Conservation (phyloP, 2,329 filamentous ascomycete genomes). For the Aspergillus fischeri region DNA sequence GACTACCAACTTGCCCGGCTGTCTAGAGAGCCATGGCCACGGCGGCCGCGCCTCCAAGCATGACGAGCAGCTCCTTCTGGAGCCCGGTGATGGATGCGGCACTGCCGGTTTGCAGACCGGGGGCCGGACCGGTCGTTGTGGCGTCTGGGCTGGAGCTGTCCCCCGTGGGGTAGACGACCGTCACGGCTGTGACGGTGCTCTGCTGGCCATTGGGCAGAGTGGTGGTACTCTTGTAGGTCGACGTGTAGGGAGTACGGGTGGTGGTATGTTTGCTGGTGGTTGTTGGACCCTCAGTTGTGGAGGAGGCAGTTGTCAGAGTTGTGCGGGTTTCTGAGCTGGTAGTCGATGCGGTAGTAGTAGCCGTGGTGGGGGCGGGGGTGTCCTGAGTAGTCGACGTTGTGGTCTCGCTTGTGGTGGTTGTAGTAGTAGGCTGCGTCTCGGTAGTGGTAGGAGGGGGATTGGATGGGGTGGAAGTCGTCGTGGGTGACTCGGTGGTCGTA, state of each 20-base stretch:
- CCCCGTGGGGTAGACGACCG: conserved; percentile 37
- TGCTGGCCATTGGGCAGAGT: conserved; percentile 40
- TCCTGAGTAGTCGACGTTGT: conserved; percentile 6
- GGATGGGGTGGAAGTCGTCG: conserved; percentile 5
- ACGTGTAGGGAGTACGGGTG: conserved; percentile 30
- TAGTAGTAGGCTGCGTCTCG: background rate
- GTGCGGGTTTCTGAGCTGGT: conserved; percentile 9
- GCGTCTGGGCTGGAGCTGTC: conserved; percentile 22
- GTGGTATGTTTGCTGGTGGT: conserved; percentile 19
- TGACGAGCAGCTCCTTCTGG: conserved; percentile 33
- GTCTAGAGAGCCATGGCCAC: conserved; percentile 37
- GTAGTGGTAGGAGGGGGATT: conserved; percentile 4
- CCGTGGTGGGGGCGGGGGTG: conserved; percentile 13
- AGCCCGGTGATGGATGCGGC: conserved; percentile 27
- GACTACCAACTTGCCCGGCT: background rate
- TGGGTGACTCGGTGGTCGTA: conserved; percentile 5
- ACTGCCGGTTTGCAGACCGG: conserved; percentile 39
- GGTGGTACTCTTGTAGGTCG: conserved; percentile 38
- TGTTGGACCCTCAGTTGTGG: conserved; percentile 5
- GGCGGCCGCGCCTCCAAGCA: conserved; percentile 39
- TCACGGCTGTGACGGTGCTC: conserved; percentile 43
- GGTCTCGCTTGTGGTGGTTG: conserved; percentile 21
- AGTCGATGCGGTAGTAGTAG: conserved; percentile 14
- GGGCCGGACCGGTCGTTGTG: conserved; percentile 22
- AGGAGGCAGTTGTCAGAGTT: conserved; percentile 16